Evolutionary conservation across 1,139 yeast genomes (phyloP).

Genomic region (Suhomyces terraborum): DNA sequence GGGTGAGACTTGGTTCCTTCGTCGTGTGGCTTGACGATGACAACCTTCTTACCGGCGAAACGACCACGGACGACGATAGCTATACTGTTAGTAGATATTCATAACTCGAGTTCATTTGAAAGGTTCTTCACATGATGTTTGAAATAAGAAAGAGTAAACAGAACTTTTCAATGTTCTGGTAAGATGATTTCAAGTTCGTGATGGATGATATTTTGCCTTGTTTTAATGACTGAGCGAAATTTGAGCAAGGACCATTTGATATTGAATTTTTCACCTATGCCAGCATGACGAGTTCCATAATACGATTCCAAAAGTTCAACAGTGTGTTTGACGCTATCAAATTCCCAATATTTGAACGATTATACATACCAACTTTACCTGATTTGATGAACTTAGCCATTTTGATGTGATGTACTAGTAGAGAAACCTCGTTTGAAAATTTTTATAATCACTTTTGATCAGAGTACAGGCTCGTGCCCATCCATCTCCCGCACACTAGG

Average conservation of each 20-base stretch:
- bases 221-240: background rate
- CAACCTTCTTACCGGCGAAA: slow-evolving; percentile 99
- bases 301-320: background rate
- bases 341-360: background rate
- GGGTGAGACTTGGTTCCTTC: slow-evolving; percentile 99
- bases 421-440: slow-evolving; percentile 19
- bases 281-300: no score
- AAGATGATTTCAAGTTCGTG: no score
- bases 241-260: background rate
- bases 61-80: slow-evolving; percentile 99
- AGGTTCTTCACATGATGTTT: no score
- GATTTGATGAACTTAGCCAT: slow-evolving; percentile 98
- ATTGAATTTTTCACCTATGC: background rate
- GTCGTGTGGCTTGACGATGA: slow-evolving; percentile 97
- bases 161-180: no score
- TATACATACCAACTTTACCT: slow-evolving; percentile 97
- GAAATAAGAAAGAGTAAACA: no score
- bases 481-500: slow-evolving; percentile 16
- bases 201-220: background rate
- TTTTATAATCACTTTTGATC: slow-evolving; percentile 18
- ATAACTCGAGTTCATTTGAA: no score
- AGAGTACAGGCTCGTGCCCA: slow-evolving; percentile 11
- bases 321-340: background rate
- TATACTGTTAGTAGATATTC: slow-evolving; percentile 43
- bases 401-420: slow-evolving; percentile 30